phyloP scores from a whole-genome alignment of 2,329 filamentous ascomycete species.

The Fusarium sp. region DNA sequence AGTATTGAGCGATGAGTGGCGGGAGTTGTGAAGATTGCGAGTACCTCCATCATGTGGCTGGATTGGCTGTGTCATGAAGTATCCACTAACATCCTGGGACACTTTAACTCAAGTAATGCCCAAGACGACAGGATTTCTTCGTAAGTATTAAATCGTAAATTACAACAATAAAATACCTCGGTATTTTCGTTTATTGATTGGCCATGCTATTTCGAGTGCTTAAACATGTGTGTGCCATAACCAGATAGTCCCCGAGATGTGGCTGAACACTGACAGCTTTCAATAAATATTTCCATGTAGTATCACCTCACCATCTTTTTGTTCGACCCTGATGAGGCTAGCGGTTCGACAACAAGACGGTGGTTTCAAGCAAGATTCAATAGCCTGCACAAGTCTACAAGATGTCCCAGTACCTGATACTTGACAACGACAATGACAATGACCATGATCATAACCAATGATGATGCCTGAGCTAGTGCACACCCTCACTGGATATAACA shows the following conservation, averaged over 20 bases:
- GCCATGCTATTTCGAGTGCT: not conserved
- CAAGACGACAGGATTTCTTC: not conserved
- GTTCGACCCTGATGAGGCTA: not conserved
- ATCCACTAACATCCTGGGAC: slow-evolving; percentile 14
- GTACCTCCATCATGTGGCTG: slow-evolving; percentile 9
- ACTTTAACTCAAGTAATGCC: not conserved
- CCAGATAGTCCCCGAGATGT: too few relatives aligned
- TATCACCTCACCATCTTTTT: not conserved
- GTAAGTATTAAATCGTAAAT: not conserved
- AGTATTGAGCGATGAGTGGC: slow-evolving; percentile 24
- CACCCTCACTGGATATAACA: slow-evolving; percentile 18
- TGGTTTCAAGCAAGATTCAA: not conserved
- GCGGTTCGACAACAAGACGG: too few relatives aligned
- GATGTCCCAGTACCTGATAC: not conserved
- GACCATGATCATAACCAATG: not conserved
- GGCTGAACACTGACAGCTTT: too few relatives aligned
- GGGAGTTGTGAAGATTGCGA: slow-evolving; percentile 25
- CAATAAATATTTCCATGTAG: not conserved
- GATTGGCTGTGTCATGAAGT: not conserved
- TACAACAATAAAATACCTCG: not conserved
- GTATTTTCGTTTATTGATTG: too few relatives aligned
- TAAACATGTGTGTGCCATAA: too few relatives aligned
- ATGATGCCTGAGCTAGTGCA: slow-evolving; percentile 11
- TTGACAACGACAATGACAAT: not conserved
- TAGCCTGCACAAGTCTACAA: not conserved